phyloP scores from a whole-genome alignment of 208 protist genomes.

The Leishmania martiniquensis region DNA sequence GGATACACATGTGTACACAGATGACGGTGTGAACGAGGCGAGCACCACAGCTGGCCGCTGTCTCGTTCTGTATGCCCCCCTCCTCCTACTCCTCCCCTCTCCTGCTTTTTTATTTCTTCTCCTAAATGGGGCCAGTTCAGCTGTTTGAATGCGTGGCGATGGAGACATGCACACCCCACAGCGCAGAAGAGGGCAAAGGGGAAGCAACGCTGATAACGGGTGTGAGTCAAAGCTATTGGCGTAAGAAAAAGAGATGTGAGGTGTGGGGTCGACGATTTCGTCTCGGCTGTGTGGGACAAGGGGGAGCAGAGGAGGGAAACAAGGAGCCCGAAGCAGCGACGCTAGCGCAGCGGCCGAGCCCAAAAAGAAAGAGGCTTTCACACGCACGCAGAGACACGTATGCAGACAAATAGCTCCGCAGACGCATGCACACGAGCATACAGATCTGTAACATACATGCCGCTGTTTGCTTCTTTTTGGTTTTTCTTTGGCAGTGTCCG shows the following conservation, averaged over 20 bases:
- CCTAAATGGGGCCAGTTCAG: background rate
- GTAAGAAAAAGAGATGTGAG: constrained; percentile 9
- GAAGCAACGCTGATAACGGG: background rate
- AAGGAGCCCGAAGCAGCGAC: background rate
- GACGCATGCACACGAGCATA: background rate
- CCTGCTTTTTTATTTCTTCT: background rate
- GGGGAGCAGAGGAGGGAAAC: background rate
- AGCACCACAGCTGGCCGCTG: background rate
- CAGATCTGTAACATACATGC: background rate
- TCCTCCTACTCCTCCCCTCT: too few species aligned
- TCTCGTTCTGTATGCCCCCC: too few species aligned
- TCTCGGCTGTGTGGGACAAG: background rate
- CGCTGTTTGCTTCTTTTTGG: background rate
- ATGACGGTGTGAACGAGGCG: background rate
- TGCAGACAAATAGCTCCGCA: too few species aligned
- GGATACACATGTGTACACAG: background rate
- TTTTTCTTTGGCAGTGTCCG: background rate
- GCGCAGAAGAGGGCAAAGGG: background rate
- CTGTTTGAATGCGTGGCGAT: background rate
- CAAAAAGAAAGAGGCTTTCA: background rate
- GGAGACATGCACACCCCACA: background rate
- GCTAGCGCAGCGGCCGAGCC: background rate
- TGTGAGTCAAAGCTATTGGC: constrained; percentile 7
- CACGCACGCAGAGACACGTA: background rate
- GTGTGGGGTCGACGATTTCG: background rate